Base-by-base conservation (phyloP, 441 rosid genomes). In the Arabidopsis hybrid region DNA sequence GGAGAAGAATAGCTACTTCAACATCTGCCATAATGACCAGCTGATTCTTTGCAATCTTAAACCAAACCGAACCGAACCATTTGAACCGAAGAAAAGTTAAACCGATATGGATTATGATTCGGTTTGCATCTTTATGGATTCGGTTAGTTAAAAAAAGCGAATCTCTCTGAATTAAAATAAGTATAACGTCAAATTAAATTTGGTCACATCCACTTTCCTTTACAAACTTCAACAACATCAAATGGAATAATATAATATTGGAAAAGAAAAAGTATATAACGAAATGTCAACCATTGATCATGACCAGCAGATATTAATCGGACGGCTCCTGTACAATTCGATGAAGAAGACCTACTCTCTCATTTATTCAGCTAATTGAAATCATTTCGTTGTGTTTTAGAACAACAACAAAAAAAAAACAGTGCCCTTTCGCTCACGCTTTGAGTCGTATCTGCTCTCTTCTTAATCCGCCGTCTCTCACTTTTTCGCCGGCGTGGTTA, bases 401-500 rank as follows among this genome's bases (percentile, higher is more conserved):
- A 21, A 16, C 1, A 71, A 2, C 0, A 6, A 16, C 21, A 18
- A 21, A 1, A 39, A 39, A 62, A 58, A 26, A 21, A n/a, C 49
- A 65, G 46, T 67, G 73, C 58, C 79, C 79, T 75, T 75, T 75
- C 69, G 74, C 63, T 68, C 68, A 43, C n/a, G 72, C 72, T 65
- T 71, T 52, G 73, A 71, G 81, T 51, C 72, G 53, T 61, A 60
- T 69, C 43, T 29, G 39, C 64, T 63, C 52, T 60, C 61, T 16
- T 21, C 26, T 21, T 21, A 21, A 21, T 21, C 26, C 26, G 32
- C 49, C 26, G 26, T 21, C 26, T 21, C 26, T 21, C 26, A 21
- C 12, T 36, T 51, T 67, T 56, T 53, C 72, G n/a, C 69, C 72
- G 64, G 47, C 73, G 71, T 53, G 10, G 55, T 59, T 18, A 56